These are phyloP conservation scores for Fusarium sp. DNA, from an alignment of 2,329 filamentous ascomycete genomes.

Conservation along the genomic window DNA sequence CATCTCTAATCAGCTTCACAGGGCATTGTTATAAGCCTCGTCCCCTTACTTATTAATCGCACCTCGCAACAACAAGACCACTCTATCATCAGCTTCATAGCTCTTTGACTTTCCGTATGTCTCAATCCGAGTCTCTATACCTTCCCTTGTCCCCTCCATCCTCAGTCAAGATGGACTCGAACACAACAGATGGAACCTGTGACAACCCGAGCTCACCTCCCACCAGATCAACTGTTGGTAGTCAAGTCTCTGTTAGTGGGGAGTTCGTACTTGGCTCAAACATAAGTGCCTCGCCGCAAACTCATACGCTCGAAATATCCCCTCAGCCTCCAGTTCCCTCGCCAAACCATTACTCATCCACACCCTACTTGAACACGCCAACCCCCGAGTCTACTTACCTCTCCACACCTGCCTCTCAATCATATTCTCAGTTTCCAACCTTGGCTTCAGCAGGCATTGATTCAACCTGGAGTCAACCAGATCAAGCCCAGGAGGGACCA, in stretches of 20 bases:
- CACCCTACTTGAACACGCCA: conserved; percentile 37
- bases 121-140: conserved; percentile 43
- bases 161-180: conserved; percentile 45
- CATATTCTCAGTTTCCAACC: conserved; percentile 40
- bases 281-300: conserved; percentile 40
- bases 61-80: conserved; percentile 33
- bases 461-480: conserved; percentile 38
- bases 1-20: conserved; percentile 35
- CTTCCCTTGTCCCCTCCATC: conserved; percentile 43
- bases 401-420: conserved; percentile 37
- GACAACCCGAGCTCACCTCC: conserved; percentile 43
- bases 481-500: conserved; percentile 30
- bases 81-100: conserved; percentile 31
- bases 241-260: conserved; percentile 33
- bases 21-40: conserved; percentile 36
- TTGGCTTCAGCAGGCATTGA: conserved; percentile 33
- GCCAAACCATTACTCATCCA: conserved; percentile 38
- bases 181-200: conserved; percentile 40
- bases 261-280: conserved; percentile 33
- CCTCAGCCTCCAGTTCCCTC: conserved; percentile 37
- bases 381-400: conserved; percentile 39
- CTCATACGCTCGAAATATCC: conserved; percentile 29
- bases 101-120: conserved; percentile 43
- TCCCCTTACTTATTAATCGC: conserved; percentile 30
- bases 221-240: conserved; percentile 40